These are phyloP conservation scores for Taphrina wiesneri DNA, from an alignment of 1,139 yeast species.

Conservation along the genomic window DNA sequence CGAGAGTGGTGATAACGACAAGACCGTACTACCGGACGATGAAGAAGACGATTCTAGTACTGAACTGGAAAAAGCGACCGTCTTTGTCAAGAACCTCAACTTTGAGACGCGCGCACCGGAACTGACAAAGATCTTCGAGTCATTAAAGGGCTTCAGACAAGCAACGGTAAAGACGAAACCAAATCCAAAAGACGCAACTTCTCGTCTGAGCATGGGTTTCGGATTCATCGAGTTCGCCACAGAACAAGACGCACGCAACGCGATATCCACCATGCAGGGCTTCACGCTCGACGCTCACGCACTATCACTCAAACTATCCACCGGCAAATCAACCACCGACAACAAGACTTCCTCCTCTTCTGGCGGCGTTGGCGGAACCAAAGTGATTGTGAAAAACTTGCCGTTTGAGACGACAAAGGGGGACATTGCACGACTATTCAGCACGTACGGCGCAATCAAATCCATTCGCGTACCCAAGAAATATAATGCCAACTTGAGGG, in stretches of 20 bases:
- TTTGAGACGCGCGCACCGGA: conserved; percentile 69
- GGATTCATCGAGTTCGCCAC: conserved; percentile 91
- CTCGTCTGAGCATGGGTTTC: conserved; percentile 86
- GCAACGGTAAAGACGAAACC: conserved; percentile 88
- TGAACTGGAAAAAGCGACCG: conserved; percentile 75
- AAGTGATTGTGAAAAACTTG: conserved; percentile 89
- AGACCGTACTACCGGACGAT: conserved; percentile 43
- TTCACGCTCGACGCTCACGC: conserved; percentile 84
- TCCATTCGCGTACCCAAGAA: conserved; percentile 96
- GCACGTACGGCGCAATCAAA: conserved; percentile 78
- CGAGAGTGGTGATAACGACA: conserved; percentile 40
- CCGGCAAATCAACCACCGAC: conserved; percentile 56
- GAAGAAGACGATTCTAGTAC: conserved; percentile 51
- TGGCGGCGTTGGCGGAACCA: conserved; percentile 51
- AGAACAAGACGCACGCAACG: conserved; percentile 73
- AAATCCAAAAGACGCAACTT: conserved; percentile 70
- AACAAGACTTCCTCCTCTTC: conserved; percentile 35
- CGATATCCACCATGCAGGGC: conserved; percentile 74
- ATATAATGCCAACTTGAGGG: conserved; percentile 91
- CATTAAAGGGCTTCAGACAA: conserved; percentile 74
- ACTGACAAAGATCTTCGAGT: conserved; percentile 62
- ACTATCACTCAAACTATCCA: conserved; percentile 82
- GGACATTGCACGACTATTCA: conserved; percentile 85
- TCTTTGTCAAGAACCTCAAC: conserved; percentile 88
- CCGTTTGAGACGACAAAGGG: conserved; percentile 95